Evolutionary conservation across 2,329 filamentous ascomycete genomes (phyloP).

Genomic region (Aspergillus aculeatus): DNA sequence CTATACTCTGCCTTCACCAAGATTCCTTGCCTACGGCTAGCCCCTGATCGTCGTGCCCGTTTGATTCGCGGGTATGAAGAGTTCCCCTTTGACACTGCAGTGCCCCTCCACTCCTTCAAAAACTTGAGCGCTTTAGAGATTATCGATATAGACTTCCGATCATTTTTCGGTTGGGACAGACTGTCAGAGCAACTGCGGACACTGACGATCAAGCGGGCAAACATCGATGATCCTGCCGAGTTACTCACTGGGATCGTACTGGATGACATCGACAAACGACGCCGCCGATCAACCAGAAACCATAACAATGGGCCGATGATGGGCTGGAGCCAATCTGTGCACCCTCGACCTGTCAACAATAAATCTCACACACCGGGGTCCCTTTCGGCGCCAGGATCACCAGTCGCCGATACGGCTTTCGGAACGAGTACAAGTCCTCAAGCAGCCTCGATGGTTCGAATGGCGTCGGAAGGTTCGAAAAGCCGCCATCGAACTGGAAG

Average conservation of each 20-base stretch:
- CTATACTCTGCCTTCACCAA: constrained; percentile 98
- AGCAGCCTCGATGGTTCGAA: constrained; percentile 49
- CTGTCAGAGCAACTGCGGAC: constrained; percentile 88
- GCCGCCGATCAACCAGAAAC: constrained; percentile 81
- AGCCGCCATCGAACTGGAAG: constrained; percentile 60
- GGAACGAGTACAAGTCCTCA: constrained; percentile 52
- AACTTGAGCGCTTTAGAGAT: constrained; percentile 93
- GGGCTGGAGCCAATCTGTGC: constrained; percentile 57
- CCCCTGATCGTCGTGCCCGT: constrained; percentile 88
- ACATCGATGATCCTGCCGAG: constrained; percentile 85
- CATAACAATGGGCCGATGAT: constrained; percentile 72
- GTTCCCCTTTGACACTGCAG: constrained; percentile 95
- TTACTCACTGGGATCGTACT: constrained; percentile 89
- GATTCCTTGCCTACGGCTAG: constrained; percentile 84
- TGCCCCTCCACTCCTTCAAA: constrained; percentile 95
- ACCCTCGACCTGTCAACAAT: constrained; percentile 62
- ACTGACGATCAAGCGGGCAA: constrained; percentile 81
- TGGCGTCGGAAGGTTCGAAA: constrained; percentile 56
- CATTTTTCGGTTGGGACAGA: constrained; percentile 96
- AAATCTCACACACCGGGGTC: constrained; percentile 68
- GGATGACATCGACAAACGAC: constrained; percentile 92
- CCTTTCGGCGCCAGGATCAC: constrained; percentile 67
- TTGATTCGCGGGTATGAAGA: constrained; percentile 93
- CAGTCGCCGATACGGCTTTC: constrained; percentile 49
- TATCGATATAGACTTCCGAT: constrained; percentile 90